Evolutionary conservation across 768 basidiomycete species (phyloP), one percentile per base, ranked within the genome.

Genomic region (Trametes coccinea): DNA sequence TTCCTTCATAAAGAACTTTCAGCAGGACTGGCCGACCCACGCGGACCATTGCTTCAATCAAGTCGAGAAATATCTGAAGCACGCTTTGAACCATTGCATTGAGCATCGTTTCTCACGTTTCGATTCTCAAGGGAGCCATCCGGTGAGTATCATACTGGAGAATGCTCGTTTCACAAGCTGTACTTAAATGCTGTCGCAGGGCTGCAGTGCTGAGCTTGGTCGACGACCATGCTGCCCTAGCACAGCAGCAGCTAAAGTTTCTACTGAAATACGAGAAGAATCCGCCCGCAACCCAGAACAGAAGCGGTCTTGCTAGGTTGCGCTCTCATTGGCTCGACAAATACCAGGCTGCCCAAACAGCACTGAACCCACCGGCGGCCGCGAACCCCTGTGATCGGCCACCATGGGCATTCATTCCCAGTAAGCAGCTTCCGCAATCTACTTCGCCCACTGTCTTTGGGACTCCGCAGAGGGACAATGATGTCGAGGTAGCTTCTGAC

Each of bases 21-120:
- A 77, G 27, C 47, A 43, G 5, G n/a, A 70, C 9, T 84, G 83
- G 83, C 51, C 58, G 2, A 34, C 46, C 0, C 74, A 78, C 5
- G 69, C 74, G 0, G 53, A 67, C 9, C 62, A 65, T 9, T 80
- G 79, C 63, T 70, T 79, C 68, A 62, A 68, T 1, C 65, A 59
- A 10, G 72, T 82, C 3, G 66, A 72, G 17, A 66, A 69, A 11
- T 68, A 75, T 2, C 67, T 79, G 9, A 66, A 70, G 16, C 59
- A 74, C 43, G 60, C 75, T 16, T 62, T 78, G 4, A 58, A 71
- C 7, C 2, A 45, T 0, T 72, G 77, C 11, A 62, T 78, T 31
- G 59, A 70, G 4, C 54, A 60, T 2, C 71, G 75, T 50, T 86
- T 84, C 60, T 74, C 74, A 4, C 75, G 74, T 5, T 84, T 56